Evolutionary conservation across 495 filamentous ascomycete species (phyloP).

Genomic region (Penicillium manginii): DNA sequence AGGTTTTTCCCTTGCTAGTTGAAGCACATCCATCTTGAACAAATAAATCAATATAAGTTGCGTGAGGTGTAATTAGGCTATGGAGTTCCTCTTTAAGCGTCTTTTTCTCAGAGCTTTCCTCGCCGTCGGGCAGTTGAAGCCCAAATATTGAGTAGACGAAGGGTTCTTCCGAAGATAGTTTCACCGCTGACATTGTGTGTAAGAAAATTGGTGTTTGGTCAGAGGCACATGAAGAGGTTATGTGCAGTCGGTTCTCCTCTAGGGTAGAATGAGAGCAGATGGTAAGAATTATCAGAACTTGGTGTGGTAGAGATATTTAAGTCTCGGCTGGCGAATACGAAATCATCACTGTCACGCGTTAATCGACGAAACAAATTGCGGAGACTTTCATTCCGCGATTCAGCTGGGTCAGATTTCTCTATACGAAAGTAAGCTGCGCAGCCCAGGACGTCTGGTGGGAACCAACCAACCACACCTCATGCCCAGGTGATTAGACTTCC

Average conservation of each 20-base stretch:
- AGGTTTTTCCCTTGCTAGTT: constrained; percentile 3
- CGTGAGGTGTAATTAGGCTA: constrained; percentile 6
- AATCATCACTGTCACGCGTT: no score
- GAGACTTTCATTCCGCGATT: not conserved
- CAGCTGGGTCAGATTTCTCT: no score
- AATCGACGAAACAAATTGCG: not conserved
- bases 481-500: no score
- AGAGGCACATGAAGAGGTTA: not conserved
- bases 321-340: no score
- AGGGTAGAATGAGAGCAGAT: no score
- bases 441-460: no score
- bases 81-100: constrained; percentile 5
- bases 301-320: no score
- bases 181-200: constrained; percentile 7
- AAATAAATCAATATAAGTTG: constrained; percentile 10
- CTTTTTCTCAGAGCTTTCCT: not conserved
- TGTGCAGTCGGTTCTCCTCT: no score
- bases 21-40: constrained; percentile 13
- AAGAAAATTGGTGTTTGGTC: not conserved
- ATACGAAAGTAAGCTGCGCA: no score
- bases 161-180: constrained; percentile 3
- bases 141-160: constrained; percentile 24
- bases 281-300: no score
- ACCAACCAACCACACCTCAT: no score
- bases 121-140: constrained; percentile 14